These are phyloP conservation scores for Mollisia scopiformis DNA, from an alignment of 2,329 filamentous ascomycete species.

Conservation along the genomic window DNA sequence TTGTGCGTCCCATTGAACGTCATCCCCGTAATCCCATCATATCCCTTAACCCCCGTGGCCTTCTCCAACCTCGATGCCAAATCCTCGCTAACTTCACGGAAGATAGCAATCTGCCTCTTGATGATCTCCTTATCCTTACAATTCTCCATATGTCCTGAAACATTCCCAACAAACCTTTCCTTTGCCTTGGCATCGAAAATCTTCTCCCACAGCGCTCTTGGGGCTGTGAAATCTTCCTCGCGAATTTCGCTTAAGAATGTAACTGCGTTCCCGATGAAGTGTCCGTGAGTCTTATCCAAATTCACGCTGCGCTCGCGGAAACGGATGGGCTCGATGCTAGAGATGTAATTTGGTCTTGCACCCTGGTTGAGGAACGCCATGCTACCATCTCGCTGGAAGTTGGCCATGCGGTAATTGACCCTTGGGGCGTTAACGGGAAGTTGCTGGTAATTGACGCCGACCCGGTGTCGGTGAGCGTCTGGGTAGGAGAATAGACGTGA, in stretches of 20 bases:
- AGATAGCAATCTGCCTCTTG: constrained; percentile 67
- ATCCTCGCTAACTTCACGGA: constrained; percentile 63
- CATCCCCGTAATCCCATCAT: constrained; percentile 57
- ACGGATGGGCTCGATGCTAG: constrained; percentile 38
- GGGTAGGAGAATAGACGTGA: constrained; percentile 71
- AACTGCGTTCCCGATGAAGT: constrained; percentile 46
- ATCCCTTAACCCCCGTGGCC: constrained; percentile 63
- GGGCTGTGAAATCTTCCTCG: constrained; percentile 44
- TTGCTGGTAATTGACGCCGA: constrained; percentile 62
- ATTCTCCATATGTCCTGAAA: constrained; percentile 62
- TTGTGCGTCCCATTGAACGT: constrained; percentile 65
- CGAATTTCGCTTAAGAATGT: constrained; percentile 45
- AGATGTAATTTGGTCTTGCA: constrained; percentile 48
- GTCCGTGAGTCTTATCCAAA: constrained; percentile 42
- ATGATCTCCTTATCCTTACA: constrained; percentile 62
- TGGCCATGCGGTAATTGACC: constrained; percentile 38
- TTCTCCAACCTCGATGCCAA: constrained; percentile 62
- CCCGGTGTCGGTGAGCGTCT: constrained; percentile 60
- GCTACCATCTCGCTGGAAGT: constrained; percentile 42
- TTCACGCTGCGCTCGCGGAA: constrained; percentile 40
- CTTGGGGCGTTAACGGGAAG: constrained; percentile 46
- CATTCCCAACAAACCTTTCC: constrained; percentile 61
- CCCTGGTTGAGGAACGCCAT: constrained; percentile 49
- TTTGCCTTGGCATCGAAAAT: constrained; percentile 62
- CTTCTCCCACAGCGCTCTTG: constrained; percentile 61